Conservation (phyloP, 345 rosid genomes). For the Boechera retrofracta region DNA sequence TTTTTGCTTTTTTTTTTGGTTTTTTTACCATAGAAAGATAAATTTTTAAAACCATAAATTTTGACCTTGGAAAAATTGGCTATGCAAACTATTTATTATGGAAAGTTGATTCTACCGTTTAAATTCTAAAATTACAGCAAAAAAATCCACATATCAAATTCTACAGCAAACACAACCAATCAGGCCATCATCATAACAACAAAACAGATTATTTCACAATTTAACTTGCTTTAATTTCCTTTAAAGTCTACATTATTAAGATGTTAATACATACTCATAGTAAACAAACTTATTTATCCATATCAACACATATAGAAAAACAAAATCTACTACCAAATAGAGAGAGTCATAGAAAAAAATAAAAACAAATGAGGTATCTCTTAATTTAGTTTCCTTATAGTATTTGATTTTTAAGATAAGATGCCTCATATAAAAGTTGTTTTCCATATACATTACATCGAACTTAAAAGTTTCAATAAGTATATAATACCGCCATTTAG, state of each 20-base stretch:
- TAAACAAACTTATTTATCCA: neutral
- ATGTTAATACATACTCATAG: neutral
- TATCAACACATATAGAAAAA: neutral
- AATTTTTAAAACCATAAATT: too few relatives aligned
- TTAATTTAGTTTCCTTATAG: neutral
- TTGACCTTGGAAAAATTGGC: too few relatives aligned
- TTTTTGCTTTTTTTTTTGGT: too few relatives aligned
- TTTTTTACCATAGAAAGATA: too few relatives aligned
- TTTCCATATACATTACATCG: conserved; percentile 1
- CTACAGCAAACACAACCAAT: too few relatives aligned
- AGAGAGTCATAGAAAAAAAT: neutral
- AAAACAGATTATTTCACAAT: neutral
- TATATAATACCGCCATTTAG: neutral
- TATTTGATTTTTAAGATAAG: neutral
- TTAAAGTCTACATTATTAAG: neutral
- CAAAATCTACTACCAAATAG: neutral
- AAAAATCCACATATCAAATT: too few relatives aligned
- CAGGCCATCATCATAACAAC: neutral
- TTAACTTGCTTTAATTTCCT: neutral
- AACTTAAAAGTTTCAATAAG: neutral
- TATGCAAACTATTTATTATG: too few relatives aligned
- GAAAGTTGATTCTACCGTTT: too few relatives aligned
- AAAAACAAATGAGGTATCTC: neutral
- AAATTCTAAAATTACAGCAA: too few relatives aligned
- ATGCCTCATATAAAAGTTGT: neutral